Conservation (phyloP, 2,329 filamentous ascomycete genomes). For the Diaporthe amygdali region DNA sequence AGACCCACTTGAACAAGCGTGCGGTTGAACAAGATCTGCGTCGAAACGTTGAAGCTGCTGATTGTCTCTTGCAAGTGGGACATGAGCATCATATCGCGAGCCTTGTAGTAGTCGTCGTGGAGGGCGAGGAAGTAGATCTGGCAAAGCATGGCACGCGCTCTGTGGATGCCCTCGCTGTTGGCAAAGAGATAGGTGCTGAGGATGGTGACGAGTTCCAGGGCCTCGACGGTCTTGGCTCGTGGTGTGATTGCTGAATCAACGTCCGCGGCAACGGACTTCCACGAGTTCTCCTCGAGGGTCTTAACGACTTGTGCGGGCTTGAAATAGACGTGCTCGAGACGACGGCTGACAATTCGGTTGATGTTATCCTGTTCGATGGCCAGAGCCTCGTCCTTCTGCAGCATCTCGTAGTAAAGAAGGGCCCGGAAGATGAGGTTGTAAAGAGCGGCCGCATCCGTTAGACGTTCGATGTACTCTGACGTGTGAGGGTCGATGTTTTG, state of each 20-base stretch:
- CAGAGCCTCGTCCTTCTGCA: slow-evolving; percentile 73
- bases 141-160: slow-evolving; percentile 95
- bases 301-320: slow-evolving; percentile 94
- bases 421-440: slow-evolving; percentile 93
- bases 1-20: slow-evolving; percentile 97
- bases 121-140: slow-evolving; percentile 98
- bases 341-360: slow-evolving; percentile 91
- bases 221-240: slow-evolving; percentile 70
- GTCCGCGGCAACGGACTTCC: slow-evolving; percentile 75
- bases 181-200: slow-evolving; percentile 95
- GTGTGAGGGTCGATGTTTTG: slow-evolving; percentile 98
- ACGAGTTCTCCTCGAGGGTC: slow-evolving; percentile 92
- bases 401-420: slow-evolving; percentile 84
- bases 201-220: slow-evolving; percentile 77
- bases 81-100: slow-evolving; percentile 99
- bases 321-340: slow-evolving; percentile 98
- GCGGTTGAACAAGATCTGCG: slow-evolving; percentile 98
- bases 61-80: slow-evolving; percentile 98
- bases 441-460: slow-evolving; percentile 87
- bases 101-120: slow-evolving; percentile 97
- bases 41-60: slow-evolving; percentile 93
- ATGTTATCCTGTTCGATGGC: slow-evolving; percentile 83
- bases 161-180: slow-evolving; percentile 93
- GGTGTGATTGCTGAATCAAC: slow-evolving; percentile 84
- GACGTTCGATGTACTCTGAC: slow-evolving; percentile 95